Conservation (phyloP, 495 filamentous ascomycete species). For the Penicillium coffeae region DNA sequence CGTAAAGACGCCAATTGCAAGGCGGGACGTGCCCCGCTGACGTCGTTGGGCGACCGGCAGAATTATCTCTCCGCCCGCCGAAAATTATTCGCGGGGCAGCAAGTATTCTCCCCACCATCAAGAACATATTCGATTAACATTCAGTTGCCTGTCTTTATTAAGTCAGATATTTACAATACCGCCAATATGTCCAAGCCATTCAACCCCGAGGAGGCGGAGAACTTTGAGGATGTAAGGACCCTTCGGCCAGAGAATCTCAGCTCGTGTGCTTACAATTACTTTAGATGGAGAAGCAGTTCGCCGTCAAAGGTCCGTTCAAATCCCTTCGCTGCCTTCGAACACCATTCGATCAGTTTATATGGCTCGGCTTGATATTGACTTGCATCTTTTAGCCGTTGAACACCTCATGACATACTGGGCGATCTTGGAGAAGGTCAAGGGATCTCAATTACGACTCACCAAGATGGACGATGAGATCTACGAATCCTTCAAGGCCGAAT, state of each 20-base stretch:
- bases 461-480: conserved; percentile 93
- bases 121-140: conserved; percentile 1
- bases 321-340: no score
- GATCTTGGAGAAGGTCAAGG: conserved; percentile 84
- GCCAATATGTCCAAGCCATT: conserved; percentile 49
- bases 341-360: not conserved
- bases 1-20: not conserved
- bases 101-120: conserved; percentile 11
- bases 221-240: conserved; percentile 68
- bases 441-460: conserved; percentile 82
- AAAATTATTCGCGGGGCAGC: conserved; percentile 36
- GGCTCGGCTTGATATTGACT: not conserved
- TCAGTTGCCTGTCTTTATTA: not conserved
- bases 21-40: conserved; percentile 10
- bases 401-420: conserved; percentile 96
- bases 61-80: conserved; percentile 29
- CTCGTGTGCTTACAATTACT: conserved; percentile 20
- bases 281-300: conserved; percentile 99
- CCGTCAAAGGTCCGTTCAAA: conserved; percentile 73
- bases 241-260: not conserved
- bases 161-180: not conserved
- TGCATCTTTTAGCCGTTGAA: conserved; percentile 64
- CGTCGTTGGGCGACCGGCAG: conserved; percentile 24
- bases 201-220: conserved; percentile 67
- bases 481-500: conserved; percentile 76